These are phyloP conservation scores for Lactifluus hygrophoroides DNA, from an alignment of 768 basidiomycete genomes.

Conservation along the genomic window DNA sequence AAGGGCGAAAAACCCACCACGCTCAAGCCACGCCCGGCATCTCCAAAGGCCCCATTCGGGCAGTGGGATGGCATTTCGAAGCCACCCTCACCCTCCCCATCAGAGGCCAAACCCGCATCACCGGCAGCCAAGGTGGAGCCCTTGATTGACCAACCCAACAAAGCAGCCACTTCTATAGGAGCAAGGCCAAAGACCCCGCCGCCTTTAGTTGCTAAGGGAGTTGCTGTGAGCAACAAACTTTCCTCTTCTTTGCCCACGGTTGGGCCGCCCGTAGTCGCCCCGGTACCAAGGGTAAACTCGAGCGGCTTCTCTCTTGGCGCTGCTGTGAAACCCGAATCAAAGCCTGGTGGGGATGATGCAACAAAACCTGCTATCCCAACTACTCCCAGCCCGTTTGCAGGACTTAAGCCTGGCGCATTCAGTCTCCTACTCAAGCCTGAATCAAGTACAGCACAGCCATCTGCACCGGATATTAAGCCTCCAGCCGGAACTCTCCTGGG, in stretches of 20 bases:
- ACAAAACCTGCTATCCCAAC: not conserved
- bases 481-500: not conserved
- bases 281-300: not conserved
- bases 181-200: constrained; percentile 40
- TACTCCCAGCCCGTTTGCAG: not conserved
- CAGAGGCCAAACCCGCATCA: constrained; percentile 2
- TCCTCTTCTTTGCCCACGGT: not conserved
- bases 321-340: not conserved
- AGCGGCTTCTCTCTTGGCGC: not conserved
- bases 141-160: not conserved
- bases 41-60: constrained; percentile 34
- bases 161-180: constrained; percentile 22
- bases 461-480: not conserved
- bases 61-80: constrained; percentile 4
- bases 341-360: not conserved
- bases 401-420: not conserved
- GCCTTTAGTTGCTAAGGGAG: not conserved
- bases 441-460: not conserved
- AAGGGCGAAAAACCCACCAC: constrained; percentile 23
- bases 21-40: constrained; percentile 32
- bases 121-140: constrained; percentile 5
- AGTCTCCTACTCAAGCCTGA: constrained; percentile 7
- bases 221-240: not conserved
- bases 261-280: not conserved
- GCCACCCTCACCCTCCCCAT: not conserved